Conservation (phyloP, 331 rosid genomes). For the Rhamnella rubrinervis region DNA sequence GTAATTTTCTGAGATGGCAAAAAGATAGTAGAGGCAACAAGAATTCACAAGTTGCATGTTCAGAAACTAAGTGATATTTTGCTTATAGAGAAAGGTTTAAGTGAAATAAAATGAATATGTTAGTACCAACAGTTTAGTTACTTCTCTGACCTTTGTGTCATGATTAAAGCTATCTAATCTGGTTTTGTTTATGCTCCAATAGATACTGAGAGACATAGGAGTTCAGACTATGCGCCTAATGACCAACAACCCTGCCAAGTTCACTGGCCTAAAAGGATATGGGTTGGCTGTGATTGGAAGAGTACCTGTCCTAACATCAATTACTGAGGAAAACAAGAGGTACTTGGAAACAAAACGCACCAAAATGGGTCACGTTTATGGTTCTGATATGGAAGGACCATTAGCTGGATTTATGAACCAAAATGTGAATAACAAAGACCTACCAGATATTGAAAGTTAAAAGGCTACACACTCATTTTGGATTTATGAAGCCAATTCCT, state of each 20-base stretch:
- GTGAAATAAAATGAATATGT: not conserved
- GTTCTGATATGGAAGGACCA: constrained; percentile 63
- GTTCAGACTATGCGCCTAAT: constrained; percentile 74
- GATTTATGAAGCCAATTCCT: not conserved
- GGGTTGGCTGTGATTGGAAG: constrained; percentile 79
- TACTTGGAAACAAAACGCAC: constrained; percentile 81
- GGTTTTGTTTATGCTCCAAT: not conserved
- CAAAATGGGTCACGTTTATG: constrained; percentile 85
- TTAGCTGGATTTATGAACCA: constrained; percentile 37
- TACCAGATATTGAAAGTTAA: not conserved
- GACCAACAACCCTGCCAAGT: constrained; percentile 92
- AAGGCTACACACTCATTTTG: not conserved
- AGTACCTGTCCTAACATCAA: constrained; percentile 77
- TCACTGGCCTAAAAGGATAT: constrained; percentile 68
- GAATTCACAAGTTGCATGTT: too few species aligned
- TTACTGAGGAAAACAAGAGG: constrained; percentile 66
- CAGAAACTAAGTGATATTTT: too few species aligned
- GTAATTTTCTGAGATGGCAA: too few species aligned
- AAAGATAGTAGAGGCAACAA: too few species aligned
- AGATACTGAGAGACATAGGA: constrained; percentile 80
- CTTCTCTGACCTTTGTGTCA: too few species aligned
- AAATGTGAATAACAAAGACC: constrained; percentile 26
- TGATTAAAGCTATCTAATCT: not conserved
- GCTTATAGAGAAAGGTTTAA: not conserved
- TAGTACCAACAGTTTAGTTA: too few species aligned